A percentile compares a stretch with the other conserved stretches of the same genome.
phyloP scores from a whole-genome alignment of 106 monocot species.

The Platanthera guangdongensis region DNA sequence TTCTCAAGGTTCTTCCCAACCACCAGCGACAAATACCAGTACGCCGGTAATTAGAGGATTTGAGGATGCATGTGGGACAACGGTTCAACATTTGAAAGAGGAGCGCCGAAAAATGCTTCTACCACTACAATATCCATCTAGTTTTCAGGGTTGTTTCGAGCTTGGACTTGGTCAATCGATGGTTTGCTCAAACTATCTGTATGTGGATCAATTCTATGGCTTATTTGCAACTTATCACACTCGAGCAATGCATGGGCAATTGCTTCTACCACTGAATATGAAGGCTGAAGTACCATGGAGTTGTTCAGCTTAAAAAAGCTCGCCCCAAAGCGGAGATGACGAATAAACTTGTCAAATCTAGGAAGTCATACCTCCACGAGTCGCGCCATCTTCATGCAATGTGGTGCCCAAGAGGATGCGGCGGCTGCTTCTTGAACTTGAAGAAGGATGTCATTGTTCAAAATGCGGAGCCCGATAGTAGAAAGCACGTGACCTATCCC shows the following conservation, averaged over 20 bases:
- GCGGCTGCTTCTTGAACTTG: conserved; percentile 65
- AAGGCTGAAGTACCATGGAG: conserved; percentile 37
- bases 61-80: no score
- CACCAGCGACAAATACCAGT: no score
- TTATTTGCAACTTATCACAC: no score
- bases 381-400: conserved; percentile 44
- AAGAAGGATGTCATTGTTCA: conserved; percentile 36
- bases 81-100: no score
- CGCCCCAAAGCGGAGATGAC: conserved; percentile 58
- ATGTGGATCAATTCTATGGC: no score
- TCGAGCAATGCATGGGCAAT: conserved; percentile 20
- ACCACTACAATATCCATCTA: no score
- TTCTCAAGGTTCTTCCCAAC: no score
- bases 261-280: conserved; percentile 51
- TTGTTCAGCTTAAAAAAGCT: conserved; percentile 47
- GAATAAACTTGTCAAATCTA: conserved; percentile 35
- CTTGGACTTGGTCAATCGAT: no score
- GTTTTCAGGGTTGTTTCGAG: no score
- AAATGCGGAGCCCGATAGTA: conserved; percentile 1
- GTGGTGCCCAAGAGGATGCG: conserved; percentile 24
- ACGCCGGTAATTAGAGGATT: no score
- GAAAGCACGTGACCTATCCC: background rate
- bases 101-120: no score
- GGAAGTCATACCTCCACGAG: conserved; percentile 54
- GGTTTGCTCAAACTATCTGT: no score